These are phyloP conservation scores for Cordyceps pruinosa DNA, from an alignment of 2,329 filamentous ascomycete species.

Conservation along the genomic window DNA sequence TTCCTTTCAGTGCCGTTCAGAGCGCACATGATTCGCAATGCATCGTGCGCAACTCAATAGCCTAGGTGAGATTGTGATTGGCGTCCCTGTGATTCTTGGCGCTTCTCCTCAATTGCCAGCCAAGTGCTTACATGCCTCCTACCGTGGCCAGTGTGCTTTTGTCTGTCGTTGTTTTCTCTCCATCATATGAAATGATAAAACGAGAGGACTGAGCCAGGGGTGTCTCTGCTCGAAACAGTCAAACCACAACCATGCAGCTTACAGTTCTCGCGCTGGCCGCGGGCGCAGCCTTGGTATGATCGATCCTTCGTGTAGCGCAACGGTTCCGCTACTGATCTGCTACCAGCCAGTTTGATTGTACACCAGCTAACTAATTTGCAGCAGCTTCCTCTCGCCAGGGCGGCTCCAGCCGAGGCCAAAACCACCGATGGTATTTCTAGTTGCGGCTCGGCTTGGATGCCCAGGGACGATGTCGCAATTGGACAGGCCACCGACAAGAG, in stretches of 20 bases:
- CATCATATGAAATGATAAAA: neutral
- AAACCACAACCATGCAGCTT: slow-evolving; percentile 2
- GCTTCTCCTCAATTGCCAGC: neutral
- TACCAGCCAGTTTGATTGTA: neutral
- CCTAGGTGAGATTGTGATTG: neutral
- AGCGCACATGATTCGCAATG: too few relatives aligned
- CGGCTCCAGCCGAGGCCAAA: slow-evolving; percentile 2
- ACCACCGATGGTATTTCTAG: slow-evolving; percentile 17
- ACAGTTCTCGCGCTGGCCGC: slow-evolving; percentile 1
- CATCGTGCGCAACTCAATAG: neutral
- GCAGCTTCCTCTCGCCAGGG: slow-evolving; percentile 3
- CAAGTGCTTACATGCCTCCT: neutral
- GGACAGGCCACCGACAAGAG: slow-evolving; percentile 15
- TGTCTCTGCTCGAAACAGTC: neutral
- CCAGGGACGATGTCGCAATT: slow-evolving; percentile 15
- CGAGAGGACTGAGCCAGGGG: neutral
- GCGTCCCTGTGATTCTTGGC: neutral
- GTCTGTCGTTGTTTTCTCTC: neutral
- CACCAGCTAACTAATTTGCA: neutral
- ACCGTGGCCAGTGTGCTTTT: neutral
- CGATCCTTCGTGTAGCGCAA: neutral
- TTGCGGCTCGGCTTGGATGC: slow-evolving; percentile 17
- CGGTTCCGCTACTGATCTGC: neutral
- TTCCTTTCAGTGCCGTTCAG: neutral
- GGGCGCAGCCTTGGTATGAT: slow-evolving; percentile 1